Percentiles rank a stretch among this genome's conserved stretches.
Evolutionary conservation across 2,329 filamentous ascomycete genomes (phyloP).

Genomic region (Verticillium zaregamsianum): DNA sequence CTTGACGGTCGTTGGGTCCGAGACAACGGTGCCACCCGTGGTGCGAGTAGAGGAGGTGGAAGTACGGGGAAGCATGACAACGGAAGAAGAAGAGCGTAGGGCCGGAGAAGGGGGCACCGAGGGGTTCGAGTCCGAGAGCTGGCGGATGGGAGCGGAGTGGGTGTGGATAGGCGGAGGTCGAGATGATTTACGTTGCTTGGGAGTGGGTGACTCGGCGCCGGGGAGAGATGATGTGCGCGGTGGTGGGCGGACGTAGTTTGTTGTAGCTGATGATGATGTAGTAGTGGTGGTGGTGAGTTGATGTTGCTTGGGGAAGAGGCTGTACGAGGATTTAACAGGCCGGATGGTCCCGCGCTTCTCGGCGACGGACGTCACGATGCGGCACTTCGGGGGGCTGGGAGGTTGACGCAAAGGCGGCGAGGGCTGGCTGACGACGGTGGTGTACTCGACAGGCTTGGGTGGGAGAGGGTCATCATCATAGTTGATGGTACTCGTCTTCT

Average conservation of each 20-base stretch:
- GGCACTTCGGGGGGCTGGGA: neutral
- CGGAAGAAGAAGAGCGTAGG: slow-evolving; percentile 2
- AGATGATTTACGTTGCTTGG: slow-evolving; percentile 5
- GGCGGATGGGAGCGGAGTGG: slow-evolving; percentile 9
- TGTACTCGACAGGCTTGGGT: slow-evolving; percentile 13
- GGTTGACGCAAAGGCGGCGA: neutral
- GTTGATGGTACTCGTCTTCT: slow-evolving; percentile 12
- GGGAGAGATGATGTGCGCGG: slow-evolving; percentile 1
- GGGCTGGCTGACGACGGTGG: slow-evolving; percentile 9
- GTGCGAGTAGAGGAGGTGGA: neutral
- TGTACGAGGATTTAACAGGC: slow-evolving; percentile 13
- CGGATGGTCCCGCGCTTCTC: slow-evolving; percentile 15
- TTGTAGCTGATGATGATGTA: neutral
- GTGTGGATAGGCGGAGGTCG: slow-evolving; percentile 12
- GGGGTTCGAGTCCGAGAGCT: neutral
- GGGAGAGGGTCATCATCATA: slow-evolving; percentile 19
- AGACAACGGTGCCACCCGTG: neutral
- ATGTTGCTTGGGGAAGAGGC: slow-evolving; percentile 12
- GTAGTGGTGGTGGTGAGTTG: slow-evolving; percentile 1
- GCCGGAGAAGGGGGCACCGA: slow-evolving; percentile 7
- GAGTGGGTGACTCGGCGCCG: slow-evolving; percentile 1
- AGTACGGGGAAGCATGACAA: neutral
- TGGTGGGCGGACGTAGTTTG: neutral
- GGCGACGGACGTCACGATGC: slow-evolving; percentile 8
- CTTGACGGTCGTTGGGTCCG: neutral